Evolutionary conservation across 441 rosid genomes (phyloP).

Genomic region (Pelargonium fulgidum): DNA sequence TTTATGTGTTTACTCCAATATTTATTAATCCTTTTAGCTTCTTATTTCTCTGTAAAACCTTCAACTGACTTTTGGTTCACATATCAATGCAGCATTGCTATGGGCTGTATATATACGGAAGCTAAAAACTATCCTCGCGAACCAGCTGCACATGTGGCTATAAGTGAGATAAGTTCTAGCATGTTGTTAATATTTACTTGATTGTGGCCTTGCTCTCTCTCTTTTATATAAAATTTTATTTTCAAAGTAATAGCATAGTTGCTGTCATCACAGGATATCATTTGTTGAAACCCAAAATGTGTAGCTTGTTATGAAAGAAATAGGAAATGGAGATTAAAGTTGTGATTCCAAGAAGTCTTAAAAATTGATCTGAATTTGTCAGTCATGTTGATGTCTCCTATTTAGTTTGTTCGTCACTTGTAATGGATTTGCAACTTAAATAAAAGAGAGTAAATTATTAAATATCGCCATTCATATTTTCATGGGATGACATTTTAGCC

Average conservation of each 20-base stretch:
- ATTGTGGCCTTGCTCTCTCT: not conserved
- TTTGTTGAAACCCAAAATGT: no score
- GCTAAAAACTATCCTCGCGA: constrained; percentile 96
- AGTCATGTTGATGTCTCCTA: not conserved
- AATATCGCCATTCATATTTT: not conserved
- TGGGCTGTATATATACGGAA: constrained; percentile 94
- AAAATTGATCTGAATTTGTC: not conserved
- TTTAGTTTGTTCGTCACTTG: not conserved
- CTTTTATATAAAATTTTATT: not conserved
- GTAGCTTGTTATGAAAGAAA: not conserved
- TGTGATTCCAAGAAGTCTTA: not conserved
- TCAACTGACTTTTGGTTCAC: constrained; percentile 29
- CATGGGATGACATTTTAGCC: not conserved
- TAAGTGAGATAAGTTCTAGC: constrained; percentile 54
- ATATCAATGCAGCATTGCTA: constrained; percentile 65
- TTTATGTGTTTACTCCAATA: constrained; percentile 10
- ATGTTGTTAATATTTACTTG: constrained; percentile 14
- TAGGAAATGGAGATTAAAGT: not conserved
- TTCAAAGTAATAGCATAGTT: not conserved
- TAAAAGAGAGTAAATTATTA: no score
- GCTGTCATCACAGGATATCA: no score
- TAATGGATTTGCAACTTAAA: not conserved
- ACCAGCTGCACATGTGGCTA: constrained; percentile 99
- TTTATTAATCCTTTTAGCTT: constrained; percentile 11
- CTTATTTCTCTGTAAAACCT: constrained; percentile 15